Percentiles rank a stretch among this genome's conserved stretches.
phyloP scores from a whole-genome alignment of 2,329 filamentous ascomycete species.

The Coleophoma cylindrospora region DNA sequence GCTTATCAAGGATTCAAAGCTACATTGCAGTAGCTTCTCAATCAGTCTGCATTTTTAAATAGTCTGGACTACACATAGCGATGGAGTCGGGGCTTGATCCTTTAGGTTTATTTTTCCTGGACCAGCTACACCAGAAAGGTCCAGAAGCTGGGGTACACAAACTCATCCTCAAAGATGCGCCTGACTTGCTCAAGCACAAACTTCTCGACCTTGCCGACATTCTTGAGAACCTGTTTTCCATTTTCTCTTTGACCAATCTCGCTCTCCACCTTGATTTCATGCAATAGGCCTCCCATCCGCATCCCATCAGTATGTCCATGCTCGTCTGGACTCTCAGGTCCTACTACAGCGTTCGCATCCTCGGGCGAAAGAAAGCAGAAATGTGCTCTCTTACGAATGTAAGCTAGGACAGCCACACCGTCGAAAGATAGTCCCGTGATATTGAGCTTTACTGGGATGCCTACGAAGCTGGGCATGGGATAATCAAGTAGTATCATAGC shows the following conservation, averaged over 20 bases:
- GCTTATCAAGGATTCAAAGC: slow-evolving; percentile 90
- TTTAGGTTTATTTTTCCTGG: too few relatives aligned
- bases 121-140: slow-evolving; percentile 73
- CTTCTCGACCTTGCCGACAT: slow-evolving; percentile 96
- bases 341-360: slow-evolving; percentile 72
- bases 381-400: slow-evolving; percentile 83
- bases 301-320: slow-evolving; percentile 21
- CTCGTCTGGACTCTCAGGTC: slow-evolving; percentile 22
- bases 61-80: slow-evolving; percentile 11
- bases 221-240: slow-evolving; percentile 93
- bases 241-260: slow-evolving; percentile 92
- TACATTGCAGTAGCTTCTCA: slow-evolving; percentile 20
- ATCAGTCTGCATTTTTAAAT: neutral
- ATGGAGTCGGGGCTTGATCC: slow-evolving; percentile 6
- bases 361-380: slow-evolving; percentile 94
- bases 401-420: slow-evolving; percentile 85
- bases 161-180: slow-evolving; percentile 96
- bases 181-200: slow-evolving; percentile 96
- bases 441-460: slow-evolving; percentile 88
- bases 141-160: slow-evolving; percentile 98
- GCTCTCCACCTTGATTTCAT: slow-evolving; percentile 93
- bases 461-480: slow-evolving; percentile 96
- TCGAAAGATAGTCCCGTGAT: slow-evolving; percentile 95
- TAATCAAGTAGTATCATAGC: slow-evolving; percentile 96
- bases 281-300: slow-evolving; percentile 70